Evolutionary conservation across 768 basidiomycete genomes (phyloP).

Genomic region (Steccherinum ochraceum): DNA sequence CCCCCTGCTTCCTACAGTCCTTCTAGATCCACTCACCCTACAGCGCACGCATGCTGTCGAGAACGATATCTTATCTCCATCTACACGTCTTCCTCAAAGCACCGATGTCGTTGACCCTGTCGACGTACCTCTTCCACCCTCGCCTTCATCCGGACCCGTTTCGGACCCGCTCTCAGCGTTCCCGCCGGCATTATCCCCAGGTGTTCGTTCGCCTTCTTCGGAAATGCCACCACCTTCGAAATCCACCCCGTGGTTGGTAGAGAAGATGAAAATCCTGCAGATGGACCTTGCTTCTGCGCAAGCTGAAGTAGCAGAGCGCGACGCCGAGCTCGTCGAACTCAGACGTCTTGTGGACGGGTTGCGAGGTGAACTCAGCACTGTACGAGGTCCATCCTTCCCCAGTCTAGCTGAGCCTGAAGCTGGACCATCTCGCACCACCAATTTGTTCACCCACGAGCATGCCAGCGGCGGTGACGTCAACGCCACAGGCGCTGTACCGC

Average conservation of each 20-base stretch:
- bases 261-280: neutral
- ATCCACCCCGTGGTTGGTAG: neutral
- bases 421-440: no score
- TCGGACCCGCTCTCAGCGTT: neutral
- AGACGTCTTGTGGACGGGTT: neutral
- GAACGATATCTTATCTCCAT: neutral
- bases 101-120: neutral
- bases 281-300: neutral
- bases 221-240: neutral
- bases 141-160: neutral
- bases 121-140: neutral
- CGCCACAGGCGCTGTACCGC: no score
- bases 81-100: neutral
- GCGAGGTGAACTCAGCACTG: no score
- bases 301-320: neutral
- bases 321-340: neutral
- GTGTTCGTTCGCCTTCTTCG: neutral
- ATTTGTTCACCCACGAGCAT: no score
- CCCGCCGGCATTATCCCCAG: neutral
- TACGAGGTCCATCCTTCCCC: no score
- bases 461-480: no score
- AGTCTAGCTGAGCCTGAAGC: no score
- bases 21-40: neutral
- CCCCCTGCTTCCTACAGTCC: constrained; percentile 3
- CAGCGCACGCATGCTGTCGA: neutral